phyloP scores from a whole-genome alignment of 306 rosid species.

The Urtica urens region DNA sequence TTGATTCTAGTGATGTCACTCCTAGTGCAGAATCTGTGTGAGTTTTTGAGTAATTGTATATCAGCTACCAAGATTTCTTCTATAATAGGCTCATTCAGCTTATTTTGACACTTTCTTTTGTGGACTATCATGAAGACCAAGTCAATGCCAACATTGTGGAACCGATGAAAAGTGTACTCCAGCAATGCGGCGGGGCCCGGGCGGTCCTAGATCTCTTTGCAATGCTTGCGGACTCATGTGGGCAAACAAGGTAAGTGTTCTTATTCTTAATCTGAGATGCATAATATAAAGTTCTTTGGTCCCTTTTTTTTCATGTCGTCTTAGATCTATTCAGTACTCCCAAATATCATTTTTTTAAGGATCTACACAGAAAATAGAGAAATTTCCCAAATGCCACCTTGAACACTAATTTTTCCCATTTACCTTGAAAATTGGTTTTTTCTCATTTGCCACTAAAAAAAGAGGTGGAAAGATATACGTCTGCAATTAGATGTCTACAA shows the following conservation, averaged over 20 bases:
- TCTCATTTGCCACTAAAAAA: no score
- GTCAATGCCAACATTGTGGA: conserved; percentile 74
- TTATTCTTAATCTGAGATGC: background rate
- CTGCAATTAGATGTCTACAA: no score
- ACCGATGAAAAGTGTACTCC: conserved; percentile 65
- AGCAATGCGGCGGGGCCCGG: conserved; percentile 88
- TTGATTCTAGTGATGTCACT: conserved; percentile 43
- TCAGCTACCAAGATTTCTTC: background rate
- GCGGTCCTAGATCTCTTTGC: conserved; percentile 87
- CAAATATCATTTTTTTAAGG: no score
- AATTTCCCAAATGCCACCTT: no score
- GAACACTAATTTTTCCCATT: no score
- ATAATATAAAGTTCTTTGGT: background rate
- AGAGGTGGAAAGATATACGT: no score
- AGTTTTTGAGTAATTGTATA: conserved; percentile 28
- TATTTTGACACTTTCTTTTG: background rate
- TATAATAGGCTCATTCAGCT: conserved; percentile 1
- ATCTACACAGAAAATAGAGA: no score
- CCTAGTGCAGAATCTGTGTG: conserved; percentile 46
- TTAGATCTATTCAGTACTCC: no score
- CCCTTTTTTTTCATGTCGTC: background rate
- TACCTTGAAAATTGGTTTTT: no score
- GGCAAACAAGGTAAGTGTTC: conserved; percentile 61
- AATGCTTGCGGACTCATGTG: conserved; percentile 90
- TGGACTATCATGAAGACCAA: conserved; percentile 5